Evolutionary conservation across 2,329 filamentous ascomycete genomes (phyloP).

Genomic region (Aspergillus sp.): DNA sequence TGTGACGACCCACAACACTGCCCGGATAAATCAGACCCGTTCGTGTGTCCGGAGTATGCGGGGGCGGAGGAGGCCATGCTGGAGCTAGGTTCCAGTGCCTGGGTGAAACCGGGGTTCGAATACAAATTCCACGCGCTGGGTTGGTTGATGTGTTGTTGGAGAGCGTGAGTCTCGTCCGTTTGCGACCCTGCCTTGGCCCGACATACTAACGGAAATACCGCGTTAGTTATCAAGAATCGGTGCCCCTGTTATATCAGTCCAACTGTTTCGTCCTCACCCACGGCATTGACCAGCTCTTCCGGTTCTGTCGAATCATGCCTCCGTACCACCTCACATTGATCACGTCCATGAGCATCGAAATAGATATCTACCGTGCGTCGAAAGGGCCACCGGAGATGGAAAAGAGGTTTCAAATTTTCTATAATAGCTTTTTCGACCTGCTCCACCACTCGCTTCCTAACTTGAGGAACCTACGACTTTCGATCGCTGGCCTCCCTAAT

Average conservation of each 20-base stretch:
- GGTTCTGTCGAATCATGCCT: conserved; percentile 6
- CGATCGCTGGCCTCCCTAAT: conserved; percentile 6
- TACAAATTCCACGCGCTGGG: conserved; percentile 8
- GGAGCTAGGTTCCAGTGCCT: conserved; percentile 2
- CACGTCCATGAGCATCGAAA: conserved; percentile 6
- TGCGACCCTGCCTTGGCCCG: neutral
- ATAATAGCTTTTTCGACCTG: conserved; percentile 3
- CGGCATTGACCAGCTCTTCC: conserved; percentile 12
- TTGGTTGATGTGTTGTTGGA: conserved; percentile 9
- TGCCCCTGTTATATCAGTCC: conserved; percentile 2
- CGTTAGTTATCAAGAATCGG: neutral
- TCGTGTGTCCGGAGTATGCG: conserved; percentile 10
- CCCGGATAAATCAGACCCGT: conserved; percentile 1
- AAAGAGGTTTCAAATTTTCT: neutral
- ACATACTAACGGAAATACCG: neutral
- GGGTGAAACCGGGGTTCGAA: conserved; percentile 8
- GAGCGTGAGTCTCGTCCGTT: conserved; percentile 1
- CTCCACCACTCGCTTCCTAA: neutral
- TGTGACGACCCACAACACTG: conserved; percentile 10
- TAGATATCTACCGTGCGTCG: conserved; percentile 8
- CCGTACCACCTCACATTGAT: conserved; percentile 1
- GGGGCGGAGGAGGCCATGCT: conserved; percentile 10
- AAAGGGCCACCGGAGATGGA: conserved; percentile 6
- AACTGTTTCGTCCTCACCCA: conserved; percentile 12
- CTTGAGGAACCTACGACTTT: conserved; percentile 1